Evolutionary conservation across 345 rosid genomes (phyloP).

Genomic region (Ceriops decandra): DNA sequence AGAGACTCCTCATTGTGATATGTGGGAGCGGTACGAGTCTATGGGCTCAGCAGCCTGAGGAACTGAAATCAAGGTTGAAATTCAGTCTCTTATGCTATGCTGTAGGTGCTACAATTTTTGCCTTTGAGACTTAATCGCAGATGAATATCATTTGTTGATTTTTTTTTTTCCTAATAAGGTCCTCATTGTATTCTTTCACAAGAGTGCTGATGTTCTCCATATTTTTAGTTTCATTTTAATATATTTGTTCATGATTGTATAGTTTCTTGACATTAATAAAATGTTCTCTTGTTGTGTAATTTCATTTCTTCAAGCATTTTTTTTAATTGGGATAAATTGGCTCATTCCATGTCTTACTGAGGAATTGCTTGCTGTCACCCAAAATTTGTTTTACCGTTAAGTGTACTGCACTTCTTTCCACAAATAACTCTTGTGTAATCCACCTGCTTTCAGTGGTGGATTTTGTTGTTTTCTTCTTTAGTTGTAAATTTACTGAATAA

Average conservation of each 20-base stretch:
- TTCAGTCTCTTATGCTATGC: conserved; percentile 1
- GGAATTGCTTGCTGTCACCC: background rate
- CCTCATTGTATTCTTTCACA: background rate
- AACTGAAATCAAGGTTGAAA: conserved; percentile 35
- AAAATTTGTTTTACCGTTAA: background rate
- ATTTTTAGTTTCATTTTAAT: background rate
- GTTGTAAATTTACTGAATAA: background rate
- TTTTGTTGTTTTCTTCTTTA: background rate
- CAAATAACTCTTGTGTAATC: too few species aligned
- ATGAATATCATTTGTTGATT: conserved; percentile 2
- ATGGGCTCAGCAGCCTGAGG: conserved; percentile 37
- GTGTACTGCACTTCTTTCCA: background rate
- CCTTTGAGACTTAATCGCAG: background rate
- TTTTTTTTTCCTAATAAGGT: conserved; percentile 8
- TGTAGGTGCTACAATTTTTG: conserved; percentile 2
- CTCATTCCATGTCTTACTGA: background rate
- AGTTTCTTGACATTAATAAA: background rate
- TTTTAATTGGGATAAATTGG: background rate
- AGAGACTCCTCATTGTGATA: conserved; percentile 81
- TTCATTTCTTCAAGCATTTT: background rate
- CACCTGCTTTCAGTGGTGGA: too few species aligned
- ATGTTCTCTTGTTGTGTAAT: background rate
- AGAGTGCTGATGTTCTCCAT: background rate
- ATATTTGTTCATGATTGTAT: background rate
- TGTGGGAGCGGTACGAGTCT: conserved; percentile 53